Evolutionary conservation across 805 yeast species (phyloP).

Genomic region (Wickerhamiella sergipiensis): DNA sequence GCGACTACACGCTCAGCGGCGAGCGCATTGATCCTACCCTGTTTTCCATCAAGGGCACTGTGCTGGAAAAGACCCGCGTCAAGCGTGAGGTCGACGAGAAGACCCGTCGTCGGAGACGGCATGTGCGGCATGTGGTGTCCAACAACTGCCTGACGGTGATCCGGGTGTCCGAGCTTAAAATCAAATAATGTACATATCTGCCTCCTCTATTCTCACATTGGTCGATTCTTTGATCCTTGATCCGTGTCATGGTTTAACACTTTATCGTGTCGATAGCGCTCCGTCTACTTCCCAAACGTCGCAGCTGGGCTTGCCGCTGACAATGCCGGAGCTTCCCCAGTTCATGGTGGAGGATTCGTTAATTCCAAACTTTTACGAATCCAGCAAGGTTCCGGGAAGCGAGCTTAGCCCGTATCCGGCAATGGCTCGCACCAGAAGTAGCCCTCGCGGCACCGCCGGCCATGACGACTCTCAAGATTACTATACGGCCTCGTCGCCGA

Average conservation of each 20-base stretch:
- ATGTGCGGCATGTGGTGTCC: conserved; percentile 47
- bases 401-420: conserved; percentile 1
- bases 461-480: conserved; percentile 9
- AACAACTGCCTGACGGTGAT: conserved; percentile 68
- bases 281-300: too few relatives aligned
- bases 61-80: conserved; percentile 73
- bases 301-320: too few relatives aligned
- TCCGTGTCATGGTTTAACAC: too few relatives aligned
- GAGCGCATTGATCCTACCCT: conserved; percentile 36
- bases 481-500: conserved; percentile 8
- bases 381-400: not conserved
- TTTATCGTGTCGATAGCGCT: too few relatives aligned
- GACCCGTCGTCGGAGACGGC: conserved; percentile 71
- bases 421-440: not conserved
- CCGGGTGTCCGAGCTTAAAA: conserved; percentile 56
- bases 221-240: too few relatives aligned
- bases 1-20: conserved; percentile 58
- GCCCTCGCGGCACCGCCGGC: not conserved
- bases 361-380: conserved; percentile 1
- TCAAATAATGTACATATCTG: conserved; percentile 24
- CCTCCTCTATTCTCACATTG: too few relatives aligned
- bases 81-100: conserved; percentile 50
- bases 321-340: not conserved
- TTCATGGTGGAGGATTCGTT: conserved; percentile 1
- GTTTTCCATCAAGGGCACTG: conserved; percentile 57